These are phyloP conservation scores for Datisca glomerata DNA, from an alignment of 306 rosid genomes.

Conservation along the genomic window DNA sequence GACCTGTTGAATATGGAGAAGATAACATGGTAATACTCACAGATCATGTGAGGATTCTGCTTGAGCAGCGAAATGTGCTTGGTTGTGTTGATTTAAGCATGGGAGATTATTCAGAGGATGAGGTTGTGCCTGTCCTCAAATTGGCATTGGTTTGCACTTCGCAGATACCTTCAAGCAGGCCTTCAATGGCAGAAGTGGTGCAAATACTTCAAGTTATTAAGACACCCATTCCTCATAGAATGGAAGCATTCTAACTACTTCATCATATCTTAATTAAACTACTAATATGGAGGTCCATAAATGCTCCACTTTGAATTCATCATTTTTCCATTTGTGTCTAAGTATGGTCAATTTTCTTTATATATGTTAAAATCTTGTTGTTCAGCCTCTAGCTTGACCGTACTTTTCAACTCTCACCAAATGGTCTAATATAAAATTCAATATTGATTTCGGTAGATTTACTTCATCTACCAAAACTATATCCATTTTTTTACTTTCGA, in stretches of 20 bases:
- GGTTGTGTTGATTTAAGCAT: slow-evolving; percentile 61
- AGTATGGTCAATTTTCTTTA: too few species aligned
- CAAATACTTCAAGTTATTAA: slow-evolving; percentile 68
- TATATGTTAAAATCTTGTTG: too few species aligned
- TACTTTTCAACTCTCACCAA: too few species aligned
- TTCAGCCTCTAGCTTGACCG: too few species aligned
- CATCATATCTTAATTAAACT: too few species aligned
- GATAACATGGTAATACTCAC: slow-evolving; percentile 63
- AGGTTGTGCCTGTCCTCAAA: slow-evolving; percentile 63
- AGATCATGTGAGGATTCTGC: slow-evolving; percentile 58
- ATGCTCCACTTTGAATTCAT: too few species aligned
- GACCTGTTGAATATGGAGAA: slow-evolving; percentile 81
- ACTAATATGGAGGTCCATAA: too few species aligned
- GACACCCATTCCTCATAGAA: slow-evolving; percentile 70
- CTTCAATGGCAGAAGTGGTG: slow-evolving; percentile 80
- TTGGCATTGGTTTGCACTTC: slow-evolving; percentile 72
- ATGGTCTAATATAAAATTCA: too few species aligned
- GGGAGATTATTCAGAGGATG: slow-evolving; percentile 61
- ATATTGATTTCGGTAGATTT: too few species aligned
- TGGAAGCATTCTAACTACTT: slow-evolving; percentile 43
- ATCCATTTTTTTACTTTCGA: too few species aligned
- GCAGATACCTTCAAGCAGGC: slow-evolving; percentile 73
- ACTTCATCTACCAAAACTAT: too few species aligned
- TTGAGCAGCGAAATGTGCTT: slow-evolving; percentile 66
- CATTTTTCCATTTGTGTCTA: too few species aligned